Evolutionary conservation across 2,329 filamentous ascomycete genomes (phyloP).

Genomic region (Teratosphaeria nubilosa): DNA sequence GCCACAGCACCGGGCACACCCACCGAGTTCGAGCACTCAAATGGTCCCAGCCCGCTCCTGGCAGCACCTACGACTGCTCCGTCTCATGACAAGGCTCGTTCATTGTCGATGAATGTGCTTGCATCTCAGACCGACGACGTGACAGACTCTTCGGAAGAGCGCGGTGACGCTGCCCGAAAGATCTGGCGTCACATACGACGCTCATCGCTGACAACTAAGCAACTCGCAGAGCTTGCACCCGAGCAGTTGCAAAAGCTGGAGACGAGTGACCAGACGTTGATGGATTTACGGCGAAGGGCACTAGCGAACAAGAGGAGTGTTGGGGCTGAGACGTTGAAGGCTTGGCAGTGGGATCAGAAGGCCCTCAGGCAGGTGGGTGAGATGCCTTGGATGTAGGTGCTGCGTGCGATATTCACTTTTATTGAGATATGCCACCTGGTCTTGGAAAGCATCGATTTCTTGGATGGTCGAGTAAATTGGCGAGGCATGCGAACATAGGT

Average conservation of each 20-base stretch:
- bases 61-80: background rate
- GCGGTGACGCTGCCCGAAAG: slow-evolving; percentile 23
- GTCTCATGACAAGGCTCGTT: background rate
- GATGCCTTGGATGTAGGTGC: background rate
- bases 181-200: slow-evolving; percentile 31
- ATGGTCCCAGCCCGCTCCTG: background rate
- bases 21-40: background rate
- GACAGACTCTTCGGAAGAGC: background rate
- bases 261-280: slow-evolving; percentile 15
- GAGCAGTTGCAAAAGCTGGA: slow-evolving; percentile 16
- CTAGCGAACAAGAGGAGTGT: slow-evolving; percentile 31
- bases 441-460: background rate
- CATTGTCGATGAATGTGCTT: background rate
- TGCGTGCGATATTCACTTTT: background rate
- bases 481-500: too few species aligned
- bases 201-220: slow-evolving; percentile 18
- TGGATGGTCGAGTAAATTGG: background rate
- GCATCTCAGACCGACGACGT: background rate
- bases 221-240: slow-evolving; percentile 13
- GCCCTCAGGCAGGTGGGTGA: background rate
- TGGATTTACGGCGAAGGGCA: slow-evolving; percentile 23
- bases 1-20: slow-evolving; percentile 5
- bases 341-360: slow-evolving; percentile 23
- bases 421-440: background rate
- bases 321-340: slow-evolving; percentile 31